Base-by-base conservation (phyloP, 495 filamentous ascomycete genomes). In the Xylaria longipes region DNA sequence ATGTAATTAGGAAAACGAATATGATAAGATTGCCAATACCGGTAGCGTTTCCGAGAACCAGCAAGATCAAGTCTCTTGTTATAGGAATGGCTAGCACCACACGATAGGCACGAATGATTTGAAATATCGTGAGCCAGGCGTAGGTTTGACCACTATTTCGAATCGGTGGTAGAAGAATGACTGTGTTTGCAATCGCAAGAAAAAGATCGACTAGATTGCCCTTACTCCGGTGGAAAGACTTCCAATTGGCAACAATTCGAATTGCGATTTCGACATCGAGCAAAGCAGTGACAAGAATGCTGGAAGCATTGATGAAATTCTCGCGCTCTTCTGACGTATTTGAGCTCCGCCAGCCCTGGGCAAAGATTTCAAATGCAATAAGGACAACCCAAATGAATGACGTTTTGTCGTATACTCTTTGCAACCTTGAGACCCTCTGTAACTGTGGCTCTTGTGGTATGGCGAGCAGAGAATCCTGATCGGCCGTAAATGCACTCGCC, bases 1-100 rank as follows among this genome's bases (percentile, higher is more conserved):
- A 98, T 20, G 94, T 97, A 73, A 98, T 93, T 65, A 99, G 86
- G 81, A 97, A 95, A 73, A 98, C 93, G 78, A 99, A 99, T 11
- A 97, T 84, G 78, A 99, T 96, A 54, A 99, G 84, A 80, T 99
- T 99, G 25, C 92, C 87, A 65, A 99, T 87, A 91, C 96, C 96
- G 43, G 89, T 88, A n/a, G 92, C 89, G 76, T 98, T 98, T 72
- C 97, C 92, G 60, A 98, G 87, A 9, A 98, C 97, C 48, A 96
- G 86, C 69, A 89, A 84, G 74, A 99, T 96, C 50, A 99, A 86
- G 70, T 93, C 90, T 68, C 91, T 87, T 0, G 94, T 98, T 69
- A 98, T 87, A 46, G 93, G 89, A 57, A 98, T 90, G 35, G 94
- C 94, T 72, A 97, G 83, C 65, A 99, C 94, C 20, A 99, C 89